A percentile compares a stretch with the other conserved stretches of the same genome.
Evolutionary conservation across 2,329 filamentous ascomycete genomes (phyloP).

Genomic region (Zymoseptoria crescenta): DNA sequence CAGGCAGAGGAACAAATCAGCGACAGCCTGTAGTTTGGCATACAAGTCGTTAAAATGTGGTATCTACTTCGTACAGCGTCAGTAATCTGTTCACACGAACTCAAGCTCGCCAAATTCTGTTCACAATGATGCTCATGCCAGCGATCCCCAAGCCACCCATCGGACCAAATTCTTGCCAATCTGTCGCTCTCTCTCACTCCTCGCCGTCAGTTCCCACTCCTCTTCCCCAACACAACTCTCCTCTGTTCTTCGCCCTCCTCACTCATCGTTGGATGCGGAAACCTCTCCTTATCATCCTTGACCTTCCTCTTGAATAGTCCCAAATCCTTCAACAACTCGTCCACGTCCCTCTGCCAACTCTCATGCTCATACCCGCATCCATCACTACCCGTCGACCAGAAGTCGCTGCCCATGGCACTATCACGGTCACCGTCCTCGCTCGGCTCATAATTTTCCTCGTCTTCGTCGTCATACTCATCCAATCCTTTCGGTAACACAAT

Average conservation of each 20-base stretch:
- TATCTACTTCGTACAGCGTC: no score
- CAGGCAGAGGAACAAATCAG: no score
- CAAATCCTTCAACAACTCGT: slow-evolving; percentile 72
- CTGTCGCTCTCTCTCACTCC: no score
- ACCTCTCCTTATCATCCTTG: slow-evolving; percentile 68
- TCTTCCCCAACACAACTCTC: neutral
- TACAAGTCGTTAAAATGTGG: no score
- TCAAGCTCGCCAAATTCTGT: no score
- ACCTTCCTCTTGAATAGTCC: slow-evolving; percentile 78
- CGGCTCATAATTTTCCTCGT: slow-evolving; percentile 19
- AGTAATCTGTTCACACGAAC: no score
- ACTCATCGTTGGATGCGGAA: slow-evolving; percentile 26
- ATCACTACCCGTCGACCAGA: slow-evolving; percentile 43
- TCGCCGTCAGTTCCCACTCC: neutral
- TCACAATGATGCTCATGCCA: no score
- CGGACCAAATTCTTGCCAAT: no score
- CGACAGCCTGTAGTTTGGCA: no score
- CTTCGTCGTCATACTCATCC: slow-evolving; percentile 14
- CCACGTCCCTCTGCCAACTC: slow-evolving; percentile 67
- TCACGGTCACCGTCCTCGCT: slow-evolving; percentile 51
- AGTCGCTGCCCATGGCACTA: slow-evolving; percentile 44
- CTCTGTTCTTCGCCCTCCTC: neutral
- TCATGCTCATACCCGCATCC: slow-evolving; percentile 38
- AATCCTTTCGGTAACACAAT: slow-evolving; percentile 54
- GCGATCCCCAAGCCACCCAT: no score